Evolutionary conservation across 192 early-diverging fungal genomes (phyloP).

Genomic region (Lobosporangium transversale): DNA sequence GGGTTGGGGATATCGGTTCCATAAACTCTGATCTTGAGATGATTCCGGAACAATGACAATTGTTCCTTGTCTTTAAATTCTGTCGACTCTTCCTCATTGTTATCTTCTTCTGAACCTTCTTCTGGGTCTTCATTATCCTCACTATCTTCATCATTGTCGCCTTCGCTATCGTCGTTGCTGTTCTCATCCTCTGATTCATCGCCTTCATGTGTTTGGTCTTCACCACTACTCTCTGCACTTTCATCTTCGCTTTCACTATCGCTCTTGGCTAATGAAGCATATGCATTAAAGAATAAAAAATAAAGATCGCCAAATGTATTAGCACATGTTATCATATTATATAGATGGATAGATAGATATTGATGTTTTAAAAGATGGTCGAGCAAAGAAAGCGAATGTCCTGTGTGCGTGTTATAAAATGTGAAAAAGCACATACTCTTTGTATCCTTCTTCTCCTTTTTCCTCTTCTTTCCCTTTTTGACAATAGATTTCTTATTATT

Average conservation of each 20-base stretch:
- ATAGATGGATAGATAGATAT: neutral
- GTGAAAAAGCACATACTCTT: too few species aligned
- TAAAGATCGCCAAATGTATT: too few species aligned
- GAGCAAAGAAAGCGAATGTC: too few species aligned
- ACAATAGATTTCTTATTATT: constrained; percentile 29
- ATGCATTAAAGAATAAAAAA: too few species aligned
- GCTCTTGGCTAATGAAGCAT: constrained; percentile 23
- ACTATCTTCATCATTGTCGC: too few species aligned
- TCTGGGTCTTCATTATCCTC: constrained; percentile 8
- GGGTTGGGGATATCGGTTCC: constrained; percentile 90
- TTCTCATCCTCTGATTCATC: constrained; percentile 33
- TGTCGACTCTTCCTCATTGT: constrained; percentile 24
- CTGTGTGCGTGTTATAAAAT: too few species aligned
- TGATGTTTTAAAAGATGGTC: too few species aligned
- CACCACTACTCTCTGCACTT: constrained; percentile 34
- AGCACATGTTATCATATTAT: too few species aligned
- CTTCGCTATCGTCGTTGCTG: too few species aligned
- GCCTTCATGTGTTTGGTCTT: constrained; percentile 38
- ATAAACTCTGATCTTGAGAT: constrained; percentile 82
- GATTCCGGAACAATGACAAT: constrained; percentile 75
- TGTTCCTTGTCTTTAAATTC: constrained; percentile 47
- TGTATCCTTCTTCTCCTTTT: constrained; percentile 1
- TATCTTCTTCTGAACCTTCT: constrained; percentile 24
- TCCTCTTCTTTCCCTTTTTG: constrained; percentile 18
- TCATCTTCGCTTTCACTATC: constrained; percentile 28